Conservation (phyloP, 2,329 filamentous ascomycete species). For the Apiospora saccharicola region DNA sequence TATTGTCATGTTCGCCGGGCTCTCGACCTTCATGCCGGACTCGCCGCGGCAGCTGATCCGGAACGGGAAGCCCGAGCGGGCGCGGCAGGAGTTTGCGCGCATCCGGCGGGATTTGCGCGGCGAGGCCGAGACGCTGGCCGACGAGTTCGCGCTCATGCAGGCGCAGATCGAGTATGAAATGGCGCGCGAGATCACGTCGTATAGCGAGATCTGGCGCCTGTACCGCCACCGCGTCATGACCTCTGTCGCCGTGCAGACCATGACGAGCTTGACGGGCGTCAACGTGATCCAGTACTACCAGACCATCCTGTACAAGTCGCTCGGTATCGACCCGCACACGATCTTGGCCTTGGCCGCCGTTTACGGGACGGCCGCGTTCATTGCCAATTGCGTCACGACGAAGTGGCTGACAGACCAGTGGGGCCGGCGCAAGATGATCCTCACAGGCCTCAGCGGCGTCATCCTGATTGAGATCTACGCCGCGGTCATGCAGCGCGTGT, state of each 20-base stretch:
- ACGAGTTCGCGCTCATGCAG: conserved; percentile 62
- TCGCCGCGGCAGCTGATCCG: conserved; percentile 62
- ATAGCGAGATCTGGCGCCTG: conserved; percentile 58
- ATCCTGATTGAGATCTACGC: conserved; percentile 65
- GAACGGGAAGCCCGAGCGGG: conserved; percentile 55
- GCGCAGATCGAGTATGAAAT: conserved; percentile 64
- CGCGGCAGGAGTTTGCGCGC: conserved; percentile 54
- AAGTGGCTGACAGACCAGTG: conserved; percentile 28
- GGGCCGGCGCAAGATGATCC: conserved; percentile 56
- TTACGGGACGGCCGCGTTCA: conserved; percentile 61
- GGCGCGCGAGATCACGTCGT: conserved; percentile 60
- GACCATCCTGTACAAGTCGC: conserved; percentile 62
- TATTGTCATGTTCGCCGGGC: conserved; percentile 59
- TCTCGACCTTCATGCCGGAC: conserved; percentile 63
- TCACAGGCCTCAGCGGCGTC: conserved; percentile 59
- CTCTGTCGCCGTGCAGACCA: conserved; percentile 63
- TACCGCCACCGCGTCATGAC: conserved; percentile 60
- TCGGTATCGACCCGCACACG: conserved; percentile 57
- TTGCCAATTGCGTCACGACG: conserved; percentile 39
- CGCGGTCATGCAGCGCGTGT: conserved; percentile 64
- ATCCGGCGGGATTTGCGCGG: conserved; percentile 54
- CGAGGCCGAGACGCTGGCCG: conserved; percentile 48
- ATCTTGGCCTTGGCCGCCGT: conserved; percentile 62
- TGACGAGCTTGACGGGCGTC: conserved; percentile 63
- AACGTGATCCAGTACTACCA: conserved; percentile 61